These are phyloP conservation scores for Solanum sitiens DNA, from an alignment of 257 asterid species.

Conservation along the genomic window DNA sequence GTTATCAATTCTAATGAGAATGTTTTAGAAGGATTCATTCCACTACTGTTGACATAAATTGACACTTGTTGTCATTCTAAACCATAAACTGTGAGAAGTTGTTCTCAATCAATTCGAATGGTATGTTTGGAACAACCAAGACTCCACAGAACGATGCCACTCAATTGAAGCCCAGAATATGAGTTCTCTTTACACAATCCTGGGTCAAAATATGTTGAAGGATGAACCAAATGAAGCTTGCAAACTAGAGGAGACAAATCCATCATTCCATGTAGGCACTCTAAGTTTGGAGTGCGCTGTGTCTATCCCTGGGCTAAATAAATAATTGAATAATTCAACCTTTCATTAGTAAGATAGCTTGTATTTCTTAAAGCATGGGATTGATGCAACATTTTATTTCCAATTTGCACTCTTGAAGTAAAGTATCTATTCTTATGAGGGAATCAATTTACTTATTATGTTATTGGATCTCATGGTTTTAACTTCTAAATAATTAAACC, in stretches of 20 bases:
- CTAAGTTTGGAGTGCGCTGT: not conserved
- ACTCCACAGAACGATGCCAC: not conserved
- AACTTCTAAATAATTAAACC: not conserved
- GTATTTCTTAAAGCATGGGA: not conserved
- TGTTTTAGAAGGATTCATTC: not conserved
- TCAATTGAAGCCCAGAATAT: not conserved
- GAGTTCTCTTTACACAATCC: not conserved
- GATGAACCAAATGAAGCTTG: not conserved
- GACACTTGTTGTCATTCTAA: not conserved
- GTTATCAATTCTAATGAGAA: not conserved
- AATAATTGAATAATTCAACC: not conserved
- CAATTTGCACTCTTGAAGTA: not conserved
- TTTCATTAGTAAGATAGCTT: not conserved
- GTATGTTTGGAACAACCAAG: not conserved
- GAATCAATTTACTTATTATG: not conserved
- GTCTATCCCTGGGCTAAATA: not conserved
- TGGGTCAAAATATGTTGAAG: not conserved
- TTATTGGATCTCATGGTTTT: not conserved
- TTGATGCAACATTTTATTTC: not conserved
- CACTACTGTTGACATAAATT: not conserved
- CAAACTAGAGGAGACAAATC: not conserved
- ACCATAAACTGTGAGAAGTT: not conserved
- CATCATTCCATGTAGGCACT: not conserved
- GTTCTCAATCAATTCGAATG: not conserved
- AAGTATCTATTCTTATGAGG: not conserved